These are phyloP conservation scores for Chytridium lagenaria DNA, from an alignment of 371 early-diverging fungal genomes.

Conservation along the genomic window DNA sequence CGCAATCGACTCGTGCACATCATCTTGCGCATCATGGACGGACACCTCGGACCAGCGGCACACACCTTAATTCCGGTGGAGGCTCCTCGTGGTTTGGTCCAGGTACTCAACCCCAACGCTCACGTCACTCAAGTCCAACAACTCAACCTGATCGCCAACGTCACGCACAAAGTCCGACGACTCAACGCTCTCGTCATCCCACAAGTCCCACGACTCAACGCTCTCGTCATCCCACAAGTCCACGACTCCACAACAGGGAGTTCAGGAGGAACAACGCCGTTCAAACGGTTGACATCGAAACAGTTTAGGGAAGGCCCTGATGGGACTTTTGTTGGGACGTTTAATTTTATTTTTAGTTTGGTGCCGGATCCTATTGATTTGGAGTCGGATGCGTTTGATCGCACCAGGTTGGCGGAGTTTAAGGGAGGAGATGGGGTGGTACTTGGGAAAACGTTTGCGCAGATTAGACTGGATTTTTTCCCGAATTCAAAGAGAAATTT, in stretches of 20 bases:
- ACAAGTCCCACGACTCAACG: background rate
- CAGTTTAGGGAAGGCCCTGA: conserved; percentile 23
- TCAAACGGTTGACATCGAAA: background rate
- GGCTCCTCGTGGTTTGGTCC: too few relatives aligned
- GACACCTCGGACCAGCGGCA: background rate
- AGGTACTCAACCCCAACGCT: too few relatives aligned
- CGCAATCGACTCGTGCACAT: background rate
- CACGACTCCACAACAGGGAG: background rate
- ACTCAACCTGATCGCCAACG: too few relatives aligned
- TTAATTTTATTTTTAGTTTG: conserved; percentile 30
- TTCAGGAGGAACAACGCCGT: background rate
- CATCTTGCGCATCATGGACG: background rate
- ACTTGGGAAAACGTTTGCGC: conserved; percentile 4
- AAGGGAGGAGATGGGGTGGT: conserved; percentile 37
- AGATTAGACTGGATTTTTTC: conserved; percentile 44
- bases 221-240: background rate
- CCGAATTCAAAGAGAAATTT: conserved; percentile 37
- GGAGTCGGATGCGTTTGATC: conserved; percentile 35
- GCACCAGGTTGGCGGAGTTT: conserved; percentile 32
- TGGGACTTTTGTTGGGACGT: conserved; percentile 10
- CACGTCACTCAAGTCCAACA: too few relatives aligned
- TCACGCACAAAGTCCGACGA: too few relatives aligned
- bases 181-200: background rate
- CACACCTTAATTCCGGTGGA: background rate
- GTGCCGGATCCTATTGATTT: conserved; percentile 31